Evolutionary conservation across 768 basidiomycete species (phyloP), one percentile per base, ranked within the genome.

Genomic region (Podaxis pistillaris): DNA sequence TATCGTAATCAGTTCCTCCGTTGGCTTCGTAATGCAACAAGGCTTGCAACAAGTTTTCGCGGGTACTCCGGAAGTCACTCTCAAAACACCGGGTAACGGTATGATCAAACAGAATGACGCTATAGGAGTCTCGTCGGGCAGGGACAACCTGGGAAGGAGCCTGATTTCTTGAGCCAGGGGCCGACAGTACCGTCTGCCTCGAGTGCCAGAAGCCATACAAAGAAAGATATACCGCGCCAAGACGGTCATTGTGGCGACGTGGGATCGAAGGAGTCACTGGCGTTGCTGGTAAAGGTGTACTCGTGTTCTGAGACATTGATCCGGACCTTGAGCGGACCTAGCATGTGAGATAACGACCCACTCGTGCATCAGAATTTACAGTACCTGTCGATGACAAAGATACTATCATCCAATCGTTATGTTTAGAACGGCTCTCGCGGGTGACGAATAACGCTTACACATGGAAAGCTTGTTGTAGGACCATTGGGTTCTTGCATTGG

Each of bases 141-240:
- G 66, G 69, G 15, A 69, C 68, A 7, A 55, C 69, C 49, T 8
- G 41, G n/a, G 47, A 7, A 11, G 56, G 60, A 13, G 33, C 44
- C 2, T 47, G 49, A 17, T 12, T 47, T 24, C 15, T 15, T 17
- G 46, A 38, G 12, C 54, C 61, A 22, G 54, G 12, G 17, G 72
- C 71, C 5, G 68, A 67, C 19, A 78, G 54, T 2, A 79, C 79
- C 11, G 75, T 71, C 12, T 78, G 74, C 2, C 86, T 78, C 0
- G 87, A 79, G 12, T 72, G 63, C 86, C 86, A 88, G 68, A 88
- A 88, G 17, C 74, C 73, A 59, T 84, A 68, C 11, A 87, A 65
- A 1, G 86, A 80, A 0, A 85, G 82, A 46, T 81, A 82, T 0
- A 86, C 87, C 0, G 86, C 85, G 0, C 86, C 86, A 19, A 86